phyloP scores from a whole-genome alignment of 768 basidiomycete species.

The Kwoniella dendrophila region DNA sequence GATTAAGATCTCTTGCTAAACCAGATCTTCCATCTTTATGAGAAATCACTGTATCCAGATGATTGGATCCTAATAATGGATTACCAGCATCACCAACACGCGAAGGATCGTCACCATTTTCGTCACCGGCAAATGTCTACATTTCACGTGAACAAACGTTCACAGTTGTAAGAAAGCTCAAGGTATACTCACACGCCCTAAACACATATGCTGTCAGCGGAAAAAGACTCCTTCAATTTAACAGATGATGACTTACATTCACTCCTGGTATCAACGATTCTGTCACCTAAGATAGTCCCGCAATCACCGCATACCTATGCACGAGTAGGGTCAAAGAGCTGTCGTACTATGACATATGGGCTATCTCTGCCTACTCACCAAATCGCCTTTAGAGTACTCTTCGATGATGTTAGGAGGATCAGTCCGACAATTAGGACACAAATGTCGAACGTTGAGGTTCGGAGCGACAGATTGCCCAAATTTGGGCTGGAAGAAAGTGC shows the following conservation, averaged over 20 bases:
- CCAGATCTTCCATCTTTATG: conserved; percentile 95
- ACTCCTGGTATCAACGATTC: conserved; percentile 94
- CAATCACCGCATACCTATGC: conserved; percentile 54
- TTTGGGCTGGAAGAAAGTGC: conserved; percentile 33
- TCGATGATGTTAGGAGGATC: conserved; percentile 93
- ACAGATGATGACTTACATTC: conserved; percentile 66
- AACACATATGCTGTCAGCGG: neutral
- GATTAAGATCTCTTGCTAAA: conserved; percentile 85
- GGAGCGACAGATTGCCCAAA: conserved; percentile 50
- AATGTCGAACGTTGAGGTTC: conserved; percentile 57
- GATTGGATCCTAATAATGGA: conserved; percentile 91
- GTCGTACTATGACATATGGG: no score
- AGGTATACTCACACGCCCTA: conserved; percentile 41
- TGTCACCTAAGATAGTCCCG: conserved; percentile 87
- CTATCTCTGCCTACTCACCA: conserved; percentile 70
- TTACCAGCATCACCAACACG: conserved; percentile 97
- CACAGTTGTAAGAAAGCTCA: neutral
- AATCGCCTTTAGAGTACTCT: conserved; percentile 96
- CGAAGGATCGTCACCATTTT: conserved; percentile 98
- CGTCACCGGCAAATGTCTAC: conserved; percentile 98
- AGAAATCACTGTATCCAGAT: conserved; percentile 91
- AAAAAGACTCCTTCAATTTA: neutral
- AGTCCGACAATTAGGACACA: conserved; percentile 93
- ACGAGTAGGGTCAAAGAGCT: no score
- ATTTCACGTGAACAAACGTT: conserved; percentile 10